Evolutionary conservation across 768 basidiomycete species (phyloP), one percentile per base, ranked within the genome.

Genomic region (Amylocystis lapponica): DNA sequence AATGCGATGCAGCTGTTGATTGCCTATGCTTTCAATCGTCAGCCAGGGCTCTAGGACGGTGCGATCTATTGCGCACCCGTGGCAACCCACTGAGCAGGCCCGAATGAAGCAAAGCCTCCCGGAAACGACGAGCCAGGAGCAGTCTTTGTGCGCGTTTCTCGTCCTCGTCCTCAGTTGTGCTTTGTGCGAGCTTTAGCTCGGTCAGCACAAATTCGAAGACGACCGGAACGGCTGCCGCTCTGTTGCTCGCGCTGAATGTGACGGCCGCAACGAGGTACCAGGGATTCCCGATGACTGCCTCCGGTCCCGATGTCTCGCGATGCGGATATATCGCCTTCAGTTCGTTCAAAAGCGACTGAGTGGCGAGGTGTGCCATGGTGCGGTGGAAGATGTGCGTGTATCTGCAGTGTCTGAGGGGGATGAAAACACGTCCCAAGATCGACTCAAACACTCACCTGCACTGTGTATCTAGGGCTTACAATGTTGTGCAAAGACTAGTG

Each of bases 241-340:
- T 62, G 51, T 84, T 85, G 54, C 74, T 71, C 6, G 78, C 74
- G 46, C 70, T 71, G 55, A 80, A 81, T 1, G 74, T 67, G 25
- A 79, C 74, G 7, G 74, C 71, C 2, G 77, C 69, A 25, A 81
- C 63, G 32, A 81, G 66, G 45, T 74, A 78, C 82, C 82, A 84
- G 8, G 80, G 74, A 42, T 71, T 78, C 3, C 55, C 38, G 11
- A 67, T 41, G 19, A 54, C 57, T 46, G 44, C 40, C 9, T 54
- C 46, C 38, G 60, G 50, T 36, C 49, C 45, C 16, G 53, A 32
- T 9, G 48, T 39, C 13, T 41, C 45, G 14, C 32, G 38, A 20
- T 47, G 38, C 19, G 79, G 77, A 54, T 72, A 79, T 2, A 74
- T 43, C 2, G 64, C 58, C 48, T 74, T 73, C 44, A 81, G 59